Evolutionary conservation across 352 stramenopile species (phyloP).

Genomic region (Globisporangium camurandrum): DNA sequence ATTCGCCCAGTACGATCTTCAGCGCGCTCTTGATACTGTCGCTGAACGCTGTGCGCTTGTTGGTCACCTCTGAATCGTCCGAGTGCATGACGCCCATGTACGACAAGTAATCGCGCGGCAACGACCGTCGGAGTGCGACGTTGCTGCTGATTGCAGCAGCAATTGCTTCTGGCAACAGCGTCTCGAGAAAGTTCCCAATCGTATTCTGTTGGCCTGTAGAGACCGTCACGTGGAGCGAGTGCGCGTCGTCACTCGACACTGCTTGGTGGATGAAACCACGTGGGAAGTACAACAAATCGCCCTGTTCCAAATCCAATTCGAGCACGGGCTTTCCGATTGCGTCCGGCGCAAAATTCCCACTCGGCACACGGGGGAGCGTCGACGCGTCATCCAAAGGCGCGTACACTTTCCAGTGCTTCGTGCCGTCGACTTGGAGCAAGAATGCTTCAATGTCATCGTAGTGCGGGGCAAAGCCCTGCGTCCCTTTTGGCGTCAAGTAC

Average conservation of each 20-base stretch:
- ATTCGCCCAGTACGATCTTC: conserved; percentile 51
- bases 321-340: conserved; percentile 73
- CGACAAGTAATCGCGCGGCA: conserved; percentile 81
- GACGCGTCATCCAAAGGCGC: conserved; percentile 38
- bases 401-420: conserved; percentile 92
- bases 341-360: conserved; percentile 67
- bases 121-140: conserved; percentile 52
- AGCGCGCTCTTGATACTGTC: conserved; percentile 51
- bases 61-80: conserved; percentile 44
- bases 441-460: conserved; percentile 97
- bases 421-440: conserved; percentile 90
- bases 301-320: conserved; percentile 74
- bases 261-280: conserved; percentile 88
- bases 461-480: conserved; percentile 95
- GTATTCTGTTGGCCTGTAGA: conserved; percentile 85
- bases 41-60: conserved; percentile 33
- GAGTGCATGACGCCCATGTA: conserved; percentile 89
- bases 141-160: conserved; percentile 47
- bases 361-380: conserved; percentile 59
- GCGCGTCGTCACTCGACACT: conserved; percentile 33
- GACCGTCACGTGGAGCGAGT: conserved; percentile 88
- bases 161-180: conserved; percentile 54
- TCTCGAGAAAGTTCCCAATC: conserved; percentile 67
- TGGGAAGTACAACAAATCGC: conserved; percentile 89
- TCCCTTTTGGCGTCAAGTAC: conserved; percentile 90